A percentile compares a stretch with the other conserved stretches of the same genome.
These are phyloP conservation scores for Prototheca stagnorum DNA, from an alignment of 163 green algal species.

Conservation along the genomic window DNA sequence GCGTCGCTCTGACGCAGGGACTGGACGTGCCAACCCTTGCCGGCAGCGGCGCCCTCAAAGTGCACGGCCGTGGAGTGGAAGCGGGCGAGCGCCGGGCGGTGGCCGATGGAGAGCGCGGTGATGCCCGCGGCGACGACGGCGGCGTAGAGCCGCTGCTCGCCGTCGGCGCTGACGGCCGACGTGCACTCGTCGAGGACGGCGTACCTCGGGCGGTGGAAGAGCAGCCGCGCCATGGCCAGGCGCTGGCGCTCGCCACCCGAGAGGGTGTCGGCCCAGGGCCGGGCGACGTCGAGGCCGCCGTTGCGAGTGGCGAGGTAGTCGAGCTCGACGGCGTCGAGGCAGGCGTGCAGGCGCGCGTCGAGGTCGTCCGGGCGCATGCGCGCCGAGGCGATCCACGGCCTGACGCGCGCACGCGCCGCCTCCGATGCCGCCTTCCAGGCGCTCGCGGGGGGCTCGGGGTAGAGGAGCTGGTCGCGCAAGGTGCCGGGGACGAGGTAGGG, in stretches of 20 bases:
- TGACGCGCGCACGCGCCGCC: slow-evolving; percentile 6
- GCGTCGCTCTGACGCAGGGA: slow-evolving; percentile 7
- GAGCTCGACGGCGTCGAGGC: slow-evolving; percentile 65
- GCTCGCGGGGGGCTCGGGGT: slow-evolving; percentile 56
- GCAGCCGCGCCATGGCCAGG: slow-evolving; percentile 82
- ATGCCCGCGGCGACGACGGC: slow-evolving; percentile 50
- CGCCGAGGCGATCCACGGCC: slow-evolving; percentile 2
- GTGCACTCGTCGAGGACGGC: slow-evolving; percentile 91
- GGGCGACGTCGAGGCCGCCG: slow-evolving; percentile 34
- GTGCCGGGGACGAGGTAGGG: slow-evolving; percentile 74
- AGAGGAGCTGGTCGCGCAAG: slow-evolving; percentile 85
- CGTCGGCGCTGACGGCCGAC: slow-evolving; percentile 46
- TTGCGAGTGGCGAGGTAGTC: slow-evolving; percentile 51
- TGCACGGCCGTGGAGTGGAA: slow-evolving; percentile 14
- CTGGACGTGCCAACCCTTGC: slow-evolving; percentile 9
- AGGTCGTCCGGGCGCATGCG: slow-evolving; percentile 9
- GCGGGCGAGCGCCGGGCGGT: slow-evolving; percentile 67
- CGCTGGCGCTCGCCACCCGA: slow-evolving; percentile 88
- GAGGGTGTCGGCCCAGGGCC: slow-evolving; percentile 74
- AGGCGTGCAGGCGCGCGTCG: slow-evolving; percentile 30
- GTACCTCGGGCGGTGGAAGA: slow-evolving; percentile 63
- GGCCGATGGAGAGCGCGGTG: slow-evolving; percentile 84
- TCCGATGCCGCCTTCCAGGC: slow-evolving; percentile 28
- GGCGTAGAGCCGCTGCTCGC: slow-evolving; percentile 48
- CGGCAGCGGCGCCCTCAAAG: slow-evolving; percentile 13